Base-by-base conservation (phyloP, 352 stramenopile genomes). In the Globisporangium parvum region DNA sequence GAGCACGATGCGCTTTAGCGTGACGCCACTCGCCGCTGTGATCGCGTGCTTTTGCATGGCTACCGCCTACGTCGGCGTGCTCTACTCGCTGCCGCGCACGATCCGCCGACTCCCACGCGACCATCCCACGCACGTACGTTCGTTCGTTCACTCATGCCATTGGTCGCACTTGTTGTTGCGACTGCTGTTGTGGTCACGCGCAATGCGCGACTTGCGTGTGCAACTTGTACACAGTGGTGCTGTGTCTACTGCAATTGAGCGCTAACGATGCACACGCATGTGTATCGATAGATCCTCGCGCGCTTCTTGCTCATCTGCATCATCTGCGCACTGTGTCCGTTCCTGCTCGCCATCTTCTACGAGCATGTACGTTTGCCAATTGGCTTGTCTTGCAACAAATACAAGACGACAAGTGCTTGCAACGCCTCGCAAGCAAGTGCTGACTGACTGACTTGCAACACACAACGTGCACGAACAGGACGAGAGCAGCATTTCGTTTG, bases 221-320 rank as follows among this genome's bases (percentile, higher is more conserved):
- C 18, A 24, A 21, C 24, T 18, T 53, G 24, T 5, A 21, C 18
- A 18, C 20, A n/a, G 3, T 20, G 15, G 15, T 45, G 26, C 23
- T 21, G 15, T 14, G 15, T 9, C 39, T 10, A 45, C 39, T 20
- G 14, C 39, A 20, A 18, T 6, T 45, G 6, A 21, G 5, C 39
- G 14, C 39, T 45, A 9, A 45, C 39, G 6, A 20, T 14, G 1
- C 39, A 45, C 39, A 45, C 20, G 23, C 33, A 21, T 48, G 23
- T 21, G 2, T n/a, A 14, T 57, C 20, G 41, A 23, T 48, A 95
- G 85, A 95, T 96, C 60, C 69, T 91, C 15, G 85, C 81, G 53
- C 83, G 85, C 35, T 95, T 93, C 67, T 65, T 93, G 58, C 67
- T 94, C n/a, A 91, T 96, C 49, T 89, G 74, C 68, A 90, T 95